Evolutionary conservation across 2,329 filamentous ascomycete species (phyloP).

Genomic region (Leptographium lundbergii): DNA sequence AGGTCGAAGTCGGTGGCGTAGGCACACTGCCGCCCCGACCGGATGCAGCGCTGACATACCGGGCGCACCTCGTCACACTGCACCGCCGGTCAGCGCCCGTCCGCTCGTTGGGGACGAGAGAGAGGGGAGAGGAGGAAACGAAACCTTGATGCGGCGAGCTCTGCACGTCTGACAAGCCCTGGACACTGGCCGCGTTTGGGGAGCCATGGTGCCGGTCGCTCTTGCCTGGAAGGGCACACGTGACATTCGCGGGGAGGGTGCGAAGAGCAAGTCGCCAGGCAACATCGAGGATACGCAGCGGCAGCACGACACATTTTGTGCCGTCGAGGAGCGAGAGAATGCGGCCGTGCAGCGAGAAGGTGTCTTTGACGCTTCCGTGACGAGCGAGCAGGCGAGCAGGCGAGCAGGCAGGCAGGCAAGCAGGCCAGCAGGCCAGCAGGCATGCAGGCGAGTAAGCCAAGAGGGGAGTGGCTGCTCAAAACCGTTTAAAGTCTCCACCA

Average conservation of each 20-base stretch:
- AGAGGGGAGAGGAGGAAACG: background rate
- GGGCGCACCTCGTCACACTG: slow-evolving; percentile 6
- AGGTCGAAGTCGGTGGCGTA: slow-evolving; percentile 8
- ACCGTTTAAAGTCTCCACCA: slow-evolving; percentile 2
- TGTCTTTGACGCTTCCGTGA: too few relatives aligned
- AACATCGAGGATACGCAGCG: background rate
- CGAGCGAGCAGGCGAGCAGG: too few relatives aligned
- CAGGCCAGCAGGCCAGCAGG: too few relatives aligned
- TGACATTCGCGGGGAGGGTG: background rate
- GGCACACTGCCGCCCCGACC: slow-evolving; percentile 3
- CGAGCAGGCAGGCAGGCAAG: too few relatives aligned
- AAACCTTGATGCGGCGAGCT: slow-evolving; percentile 4
- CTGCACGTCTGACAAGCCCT: slow-evolving; percentile 5
- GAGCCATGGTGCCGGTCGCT: background rate
- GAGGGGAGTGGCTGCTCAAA: background rate
- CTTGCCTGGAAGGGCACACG: background rate
- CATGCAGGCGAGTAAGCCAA: too few relatives aligned
- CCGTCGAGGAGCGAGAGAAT: background rate
- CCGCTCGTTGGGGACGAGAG: background rate
- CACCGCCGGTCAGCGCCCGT: background rate
- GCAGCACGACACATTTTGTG: background rate
- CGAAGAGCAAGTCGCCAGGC: background rate
- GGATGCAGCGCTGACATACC: slow-evolving; percentile 5
- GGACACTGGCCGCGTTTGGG: slow-evolving; percentile 2
- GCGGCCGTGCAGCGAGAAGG: too few relatives aligned